Conservation (phyloP, 202 grass and related monocot genomes). For the Digitaria exilis region DNA sequence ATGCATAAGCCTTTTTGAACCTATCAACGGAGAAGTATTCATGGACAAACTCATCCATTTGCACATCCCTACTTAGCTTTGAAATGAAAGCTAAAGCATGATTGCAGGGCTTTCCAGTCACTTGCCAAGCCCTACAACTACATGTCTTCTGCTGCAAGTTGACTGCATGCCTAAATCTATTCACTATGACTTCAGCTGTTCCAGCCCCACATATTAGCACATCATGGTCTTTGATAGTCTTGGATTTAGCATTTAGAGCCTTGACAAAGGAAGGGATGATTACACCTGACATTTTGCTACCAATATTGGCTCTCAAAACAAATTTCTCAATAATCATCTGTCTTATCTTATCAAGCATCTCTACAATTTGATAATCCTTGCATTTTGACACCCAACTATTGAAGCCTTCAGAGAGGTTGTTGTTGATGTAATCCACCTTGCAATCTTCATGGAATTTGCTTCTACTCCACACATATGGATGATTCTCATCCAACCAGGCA, state of each 20-base stretch:
- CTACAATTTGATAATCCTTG: not conserved
- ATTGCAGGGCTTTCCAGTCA: not conserved
- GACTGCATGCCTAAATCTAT: not conserved
- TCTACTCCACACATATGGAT: conserved; percentile 4
- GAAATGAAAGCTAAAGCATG: not conserved
- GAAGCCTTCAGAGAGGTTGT: not conserved
- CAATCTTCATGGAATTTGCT: not conserved
- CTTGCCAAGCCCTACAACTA: not conserved
- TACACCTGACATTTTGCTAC: not conserved
- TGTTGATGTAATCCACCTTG: not conserved
- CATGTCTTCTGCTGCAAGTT: not conserved
- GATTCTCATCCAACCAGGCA: not conserved
- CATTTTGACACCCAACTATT: not conserved
- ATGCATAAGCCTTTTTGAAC: too few species aligned
- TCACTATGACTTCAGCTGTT: not conserved
- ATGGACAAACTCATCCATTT: too few species aligned
- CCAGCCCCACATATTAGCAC: not conserved
- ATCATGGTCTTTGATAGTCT: not conserved
- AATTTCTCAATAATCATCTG: not conserved
- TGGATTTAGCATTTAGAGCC: not conserved
- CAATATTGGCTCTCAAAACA: not conserved
- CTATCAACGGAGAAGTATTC: too few species aligned
- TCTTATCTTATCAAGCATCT: not conserved
- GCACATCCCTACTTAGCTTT: not conserved
- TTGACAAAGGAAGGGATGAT: not conserved